These are phyloP conservation scores for Clohesyomyces aquaticus DNA, from an alignment of 495 filamentous ascomycete species.

Conservation along the genomic window DNA sequence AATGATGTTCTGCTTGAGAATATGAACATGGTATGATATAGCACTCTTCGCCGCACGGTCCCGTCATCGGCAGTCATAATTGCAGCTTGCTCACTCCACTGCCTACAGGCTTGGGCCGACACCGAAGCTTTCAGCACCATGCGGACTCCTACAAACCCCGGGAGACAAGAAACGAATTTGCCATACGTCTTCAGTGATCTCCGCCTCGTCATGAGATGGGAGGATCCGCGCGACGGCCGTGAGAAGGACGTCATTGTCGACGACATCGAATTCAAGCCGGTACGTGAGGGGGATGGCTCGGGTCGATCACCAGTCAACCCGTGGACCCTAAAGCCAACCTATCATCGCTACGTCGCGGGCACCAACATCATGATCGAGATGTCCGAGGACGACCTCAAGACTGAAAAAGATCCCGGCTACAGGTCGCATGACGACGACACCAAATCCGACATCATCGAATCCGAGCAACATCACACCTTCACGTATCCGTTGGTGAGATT, in stretches of 20 bases:
- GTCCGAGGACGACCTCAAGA: constrained; percentile 10
- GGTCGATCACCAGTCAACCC: constrained; percentile 46
- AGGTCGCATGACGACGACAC: constrained; percentile 63
- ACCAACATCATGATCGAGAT: constrained; percentile 54
- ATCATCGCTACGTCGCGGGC: constrained; percentile 60
- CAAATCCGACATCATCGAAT: constrained; percentile 71
- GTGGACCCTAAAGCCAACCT: constrained; percentile 50
- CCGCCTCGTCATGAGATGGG: constrained; percentile 18
- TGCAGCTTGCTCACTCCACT: neutral
- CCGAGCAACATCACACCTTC: constrained; percentile 59
- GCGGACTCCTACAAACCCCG: neutral
- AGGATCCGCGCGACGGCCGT: constrained; percentile 44
- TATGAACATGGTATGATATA: constrained; percentile 62
- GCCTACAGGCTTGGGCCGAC: constrained; percentile 8
- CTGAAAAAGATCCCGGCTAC: neutral
- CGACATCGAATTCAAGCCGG: constrained; percentile 69
- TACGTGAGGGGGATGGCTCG: neutral
- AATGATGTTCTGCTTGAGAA: constrained; percentile 66
- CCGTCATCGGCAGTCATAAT: too few relatives aligned
- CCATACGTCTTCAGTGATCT: constrained; percentile 16
- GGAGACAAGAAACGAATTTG: neutral
- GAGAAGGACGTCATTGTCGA: constrained; percentile 28
- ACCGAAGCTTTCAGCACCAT: constrained; percentile 1
- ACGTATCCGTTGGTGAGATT: constrained; percentile 70
- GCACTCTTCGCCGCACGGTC: too few relatives aligned